Evolutionary conservation across 441 rosid species (phyloP).

Genomic region (Omphalea diandra): DNA sequence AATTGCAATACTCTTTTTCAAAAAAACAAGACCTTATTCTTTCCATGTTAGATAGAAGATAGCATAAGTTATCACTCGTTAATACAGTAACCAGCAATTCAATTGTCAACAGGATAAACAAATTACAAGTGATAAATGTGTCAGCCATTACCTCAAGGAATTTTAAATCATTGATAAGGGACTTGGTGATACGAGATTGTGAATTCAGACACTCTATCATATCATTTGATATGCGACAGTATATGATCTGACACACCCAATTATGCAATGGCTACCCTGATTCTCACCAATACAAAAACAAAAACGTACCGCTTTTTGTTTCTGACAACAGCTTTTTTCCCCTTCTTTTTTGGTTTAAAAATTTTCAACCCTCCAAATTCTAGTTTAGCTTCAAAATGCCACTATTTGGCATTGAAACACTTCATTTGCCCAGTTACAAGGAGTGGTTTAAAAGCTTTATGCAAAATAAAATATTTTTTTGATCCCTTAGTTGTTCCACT

Average conservation of each 20-base stretch:
- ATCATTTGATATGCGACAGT: neutral
- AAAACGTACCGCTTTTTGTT: no score
- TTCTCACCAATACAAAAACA: neutral
- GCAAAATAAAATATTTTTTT: neutral
- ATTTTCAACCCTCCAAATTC: neutral
- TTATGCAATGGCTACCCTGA: neutral
- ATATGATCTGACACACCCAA: neutral
- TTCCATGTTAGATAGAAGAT: neutral
- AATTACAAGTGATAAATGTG: neutral
- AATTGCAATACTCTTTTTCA: neutral
- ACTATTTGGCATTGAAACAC: neutral
- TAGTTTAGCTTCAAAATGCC: neutral
- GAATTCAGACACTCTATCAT: no score
- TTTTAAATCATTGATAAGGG: neutral
- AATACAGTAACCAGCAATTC: neutral
- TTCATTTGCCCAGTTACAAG: neutral
- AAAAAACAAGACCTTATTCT: neutral
- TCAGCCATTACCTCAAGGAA: neutral
- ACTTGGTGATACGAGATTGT: no score
- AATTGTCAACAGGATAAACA: neutral
- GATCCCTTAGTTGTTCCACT: neutral
- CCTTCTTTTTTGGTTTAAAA: no score
- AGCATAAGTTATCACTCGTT: neutral
- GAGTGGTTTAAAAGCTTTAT: neutral
- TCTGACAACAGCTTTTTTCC: neutral